Percentiles rank a stretch among this genome's conserved stretches.
phyloP scores from a whole-genome alignment of 768 basidiomycete genomes.

The Podaxis pistillaris region DNA sequence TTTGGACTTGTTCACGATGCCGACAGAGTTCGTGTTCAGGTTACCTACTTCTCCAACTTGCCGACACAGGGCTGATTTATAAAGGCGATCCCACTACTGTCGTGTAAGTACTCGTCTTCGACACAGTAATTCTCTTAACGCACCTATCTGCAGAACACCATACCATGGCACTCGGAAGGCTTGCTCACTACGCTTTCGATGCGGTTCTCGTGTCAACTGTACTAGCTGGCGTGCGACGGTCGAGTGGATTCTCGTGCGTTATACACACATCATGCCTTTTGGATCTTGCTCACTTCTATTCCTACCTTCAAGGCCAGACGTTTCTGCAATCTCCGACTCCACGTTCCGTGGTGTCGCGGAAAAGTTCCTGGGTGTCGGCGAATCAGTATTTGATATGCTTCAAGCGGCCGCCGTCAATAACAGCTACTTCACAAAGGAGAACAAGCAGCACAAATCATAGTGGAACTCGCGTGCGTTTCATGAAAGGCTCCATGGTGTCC shows the following conservation, averaged over 20 bases:
- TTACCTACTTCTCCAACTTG: background rate
- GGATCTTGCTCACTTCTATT: constrained; percentile 9
- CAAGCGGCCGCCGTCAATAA: constrained; percentile 87
- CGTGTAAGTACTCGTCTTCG: too few species aligned
- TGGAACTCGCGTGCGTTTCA: background rate
- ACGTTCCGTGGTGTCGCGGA: constrained; percentile 77
- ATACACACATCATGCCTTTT: background rate
- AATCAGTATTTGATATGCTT: constrained; percentile 83
- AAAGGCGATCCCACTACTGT: background rate
- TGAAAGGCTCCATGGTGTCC: too few species aligned
- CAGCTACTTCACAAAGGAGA: constrained; percentile 70
- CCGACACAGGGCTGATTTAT: too few species aligned
- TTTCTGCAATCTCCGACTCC: constrained; percentile 69
- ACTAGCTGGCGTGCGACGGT: constrained; percentile 85
- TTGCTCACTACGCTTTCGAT: constrained; percentile 83
- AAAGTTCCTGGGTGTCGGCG: constrained; percentile 82
- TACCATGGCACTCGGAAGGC: constrained; percentile 66
- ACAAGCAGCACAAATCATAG: constrained; percentile 17
- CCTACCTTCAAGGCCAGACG: constrained; percentile 53
- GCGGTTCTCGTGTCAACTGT: constrained; percentile 85
- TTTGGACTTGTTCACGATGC: background rate
- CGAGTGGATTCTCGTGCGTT: constrained; percentile 88
- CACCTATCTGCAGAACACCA: constrained; percentile 22
- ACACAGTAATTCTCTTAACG: background rate
- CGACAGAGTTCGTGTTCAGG: background rate